These are phyloP conservation scores for Apophysomyces trapeziformis DNA, from an alignment of 371 early-diverging fungal genomes.

Conservation along the genomic window DNA sequence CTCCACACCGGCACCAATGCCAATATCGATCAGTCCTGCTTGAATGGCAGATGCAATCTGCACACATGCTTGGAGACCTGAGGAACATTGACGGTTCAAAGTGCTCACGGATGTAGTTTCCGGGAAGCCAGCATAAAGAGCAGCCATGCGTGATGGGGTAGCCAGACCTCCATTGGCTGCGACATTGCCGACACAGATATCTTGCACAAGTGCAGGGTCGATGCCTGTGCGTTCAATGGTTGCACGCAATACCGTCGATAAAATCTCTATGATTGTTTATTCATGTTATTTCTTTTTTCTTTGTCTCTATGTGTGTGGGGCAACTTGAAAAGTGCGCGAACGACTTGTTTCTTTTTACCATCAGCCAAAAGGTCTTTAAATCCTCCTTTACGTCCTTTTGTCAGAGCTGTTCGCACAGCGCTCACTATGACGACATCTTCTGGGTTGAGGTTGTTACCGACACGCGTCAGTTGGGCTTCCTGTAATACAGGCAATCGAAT, in stretches of 20 bases:
- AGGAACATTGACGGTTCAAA: slow-evolving; percentile 97
- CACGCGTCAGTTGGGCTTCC: slow-evolving; percentile 23
- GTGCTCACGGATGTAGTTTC: slow-evolving; percentile 81
- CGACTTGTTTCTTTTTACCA: slow-evolving; percentile 17
- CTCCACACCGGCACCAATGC: slow-evolving; percentile 98
- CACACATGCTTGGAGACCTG: slow-evolving; percentile 94
- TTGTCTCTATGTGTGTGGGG: background rate
- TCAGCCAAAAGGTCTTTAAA: slow-evolving; percentile 89
- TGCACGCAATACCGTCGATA: slow-evolving; percentile 85
- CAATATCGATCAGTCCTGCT: slow-evolving; percentile 91
- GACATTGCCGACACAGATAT: slow-evolving; percentile 95
- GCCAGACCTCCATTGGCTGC: slow-evolving; percentile 93
- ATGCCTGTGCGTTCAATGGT: slow-evolving; percentile 79
- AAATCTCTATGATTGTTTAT: slow-evolving; percentile 60
- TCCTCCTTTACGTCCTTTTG: slow-evolving; percentile 87
- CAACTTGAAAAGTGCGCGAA: too few species aligned
- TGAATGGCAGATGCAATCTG: slow-evolving; percentile 91
- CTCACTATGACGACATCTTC: slow-evolving; percentile 84
- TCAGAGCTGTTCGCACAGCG: slow-evolving; percentile 87
- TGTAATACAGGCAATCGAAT: slow-evolving; percentile 21
- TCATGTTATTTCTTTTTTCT: background rate
- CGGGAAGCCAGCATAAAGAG: slow-evolving; percentile 94
- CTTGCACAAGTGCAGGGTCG: slow-evolving; percentile 88
- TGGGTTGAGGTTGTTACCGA: slow-evolving; percentile 68
- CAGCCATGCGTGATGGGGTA: slow-evolving; percentile 94